A percentile compares a stretch with the other conserved stretches of the same genome.
These are phyloP conservation scores for apple (Malus domestica) DNA, from an alignment of 306 rosid genomes.

Conservation along the genomic window DNA sequence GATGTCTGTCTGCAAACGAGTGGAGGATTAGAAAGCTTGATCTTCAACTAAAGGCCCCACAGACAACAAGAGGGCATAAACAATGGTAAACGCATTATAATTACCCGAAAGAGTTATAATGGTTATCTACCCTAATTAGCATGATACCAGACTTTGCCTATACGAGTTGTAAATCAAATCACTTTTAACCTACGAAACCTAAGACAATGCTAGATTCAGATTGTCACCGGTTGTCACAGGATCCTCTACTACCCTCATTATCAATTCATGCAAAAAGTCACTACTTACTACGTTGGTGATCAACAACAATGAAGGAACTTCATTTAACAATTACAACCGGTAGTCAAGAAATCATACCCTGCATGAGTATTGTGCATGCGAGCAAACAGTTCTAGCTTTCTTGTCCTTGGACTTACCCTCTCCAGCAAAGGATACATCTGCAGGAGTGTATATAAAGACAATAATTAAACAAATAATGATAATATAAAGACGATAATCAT, in stretches of 20 bases:
- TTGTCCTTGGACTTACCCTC: constrained; percentile 96
- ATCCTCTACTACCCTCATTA: not conserved
- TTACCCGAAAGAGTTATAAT: not conserved
- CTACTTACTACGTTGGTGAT: not conserved
- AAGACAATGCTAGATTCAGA: not conserved
- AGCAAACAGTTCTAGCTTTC: constrained; percentile 93
- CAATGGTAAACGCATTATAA: not conserved
- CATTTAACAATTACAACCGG: not conserved
- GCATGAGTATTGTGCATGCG: constrained; percentile 99
- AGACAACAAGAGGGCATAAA: not conserved
- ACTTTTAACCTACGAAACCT: not conserved
- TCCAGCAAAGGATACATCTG: constrained; percentile 98
- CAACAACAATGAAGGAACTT: not conserved
- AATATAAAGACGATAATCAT: not conserved
- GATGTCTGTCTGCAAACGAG: not conserved
- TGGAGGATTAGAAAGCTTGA: not conserved
- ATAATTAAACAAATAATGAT: not conserved
- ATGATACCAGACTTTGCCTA: not conserved
- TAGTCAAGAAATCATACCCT: constrained; percentile 52
- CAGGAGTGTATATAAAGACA: constrained; percentile 7
- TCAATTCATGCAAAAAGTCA: not conserved
- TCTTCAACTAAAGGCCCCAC: not conserved
- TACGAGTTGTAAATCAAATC: not conserved
- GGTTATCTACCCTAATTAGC: not conserved
- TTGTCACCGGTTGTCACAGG: not conserved